Conservation (phyloP, 768 basidiomycete genomes). For the Phaeotremella fagi region DNA sequence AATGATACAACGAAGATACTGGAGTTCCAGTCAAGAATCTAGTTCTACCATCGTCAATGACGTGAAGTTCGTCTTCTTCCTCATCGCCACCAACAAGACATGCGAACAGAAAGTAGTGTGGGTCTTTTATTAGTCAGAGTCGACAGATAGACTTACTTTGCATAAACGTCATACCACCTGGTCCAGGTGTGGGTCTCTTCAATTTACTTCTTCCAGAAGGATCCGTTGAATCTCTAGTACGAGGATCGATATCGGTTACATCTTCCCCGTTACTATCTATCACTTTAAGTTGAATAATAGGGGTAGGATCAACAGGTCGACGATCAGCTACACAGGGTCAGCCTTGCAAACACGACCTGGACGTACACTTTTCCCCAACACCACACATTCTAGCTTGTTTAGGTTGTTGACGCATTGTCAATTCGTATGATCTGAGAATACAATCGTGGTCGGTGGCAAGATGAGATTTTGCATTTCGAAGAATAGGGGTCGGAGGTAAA, state of each 20-base stretch:
- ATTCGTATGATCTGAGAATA: conserved; percentile 68
- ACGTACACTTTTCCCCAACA: conserved; percentile 61
- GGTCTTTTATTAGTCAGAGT: conserved; percentile 50
- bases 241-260: conserved; percentile 10
- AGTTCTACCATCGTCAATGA: conserved; percentile 85
- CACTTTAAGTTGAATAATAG: conserved; percentile 90
- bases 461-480: conserved; percentile 2
- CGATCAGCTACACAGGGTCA: conserved; percentile 63
- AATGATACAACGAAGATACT: conserved; percentile 83
- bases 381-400: conserved; percentile 59
- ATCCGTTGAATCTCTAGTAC: conserved; percentile 1
- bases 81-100: conserved; percentile 76
- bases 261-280: conserved; percentile 55
- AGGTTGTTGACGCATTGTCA: conserved; percentile 82
- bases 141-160: conserved; percentile 53
- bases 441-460: conserved; percentile 24
- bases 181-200: conserved; percentile 15
- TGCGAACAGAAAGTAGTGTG: conserved; percentile 95
- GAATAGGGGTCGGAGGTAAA: background rate
- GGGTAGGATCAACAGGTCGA: conserved; percentile 93
- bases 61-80: conserved; percentile 74
- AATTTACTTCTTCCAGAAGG: conserved; percentile 1
- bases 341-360: conserved; percentile 5
- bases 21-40: conserved; percentile 73
- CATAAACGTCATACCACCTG: conserved; percentile 35